Conservation (phyloP, 495 filamentous ascomycete species). For the Trichoderma erinaceum region DNA sequence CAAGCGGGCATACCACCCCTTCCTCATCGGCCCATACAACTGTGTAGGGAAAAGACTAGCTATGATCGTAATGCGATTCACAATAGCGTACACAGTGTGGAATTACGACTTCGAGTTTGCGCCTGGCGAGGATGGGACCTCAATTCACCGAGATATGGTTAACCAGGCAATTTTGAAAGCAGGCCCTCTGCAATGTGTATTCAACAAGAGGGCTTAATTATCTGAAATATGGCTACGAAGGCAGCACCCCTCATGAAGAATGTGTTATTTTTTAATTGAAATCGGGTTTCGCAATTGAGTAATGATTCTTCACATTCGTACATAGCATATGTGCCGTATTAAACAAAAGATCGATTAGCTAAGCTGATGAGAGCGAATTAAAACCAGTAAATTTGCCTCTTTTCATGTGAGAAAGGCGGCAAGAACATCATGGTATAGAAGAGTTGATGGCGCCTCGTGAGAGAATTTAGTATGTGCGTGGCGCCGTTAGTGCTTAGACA, state of each 20-base stretch:
- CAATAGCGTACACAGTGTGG: constrained; percentile 23
- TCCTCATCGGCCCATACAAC: constrained; percentile 19
- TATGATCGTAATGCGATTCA: constrained; percentile 25
- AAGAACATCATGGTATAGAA: too few species aligned
- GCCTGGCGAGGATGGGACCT: constrained; percentile 22
- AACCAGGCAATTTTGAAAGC: constrained; percentile 21
- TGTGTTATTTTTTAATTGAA: not conserved
- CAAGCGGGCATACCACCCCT: constrained; percentile 1
- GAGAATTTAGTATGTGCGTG: too few species aligned
- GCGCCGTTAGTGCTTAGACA: too few species aligned
- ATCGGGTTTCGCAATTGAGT: too few species aligned
- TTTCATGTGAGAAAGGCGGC: too few species aligned
- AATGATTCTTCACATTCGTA: too few species aligned
- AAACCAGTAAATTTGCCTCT: too few species aligned
- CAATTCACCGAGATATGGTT: constrained; percentile 16
- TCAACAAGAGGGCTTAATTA: constrained; percentile 20
- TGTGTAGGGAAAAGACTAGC: constrained; percentile 30
- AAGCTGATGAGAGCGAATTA: too few species aligned
- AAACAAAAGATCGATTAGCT: too few species aligned
- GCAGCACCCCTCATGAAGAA: not conserved
- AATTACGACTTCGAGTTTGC: constrained; percentile 21
- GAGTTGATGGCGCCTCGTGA: too few species aligned
- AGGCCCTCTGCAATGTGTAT: constrained; percentile 19
- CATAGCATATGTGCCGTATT: too few species aligned
- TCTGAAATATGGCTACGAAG: not conserved